phyloP scores from a whole-genome alignment of 495 filamentous ascomycete species.

The Cercophora samala region DNA sequence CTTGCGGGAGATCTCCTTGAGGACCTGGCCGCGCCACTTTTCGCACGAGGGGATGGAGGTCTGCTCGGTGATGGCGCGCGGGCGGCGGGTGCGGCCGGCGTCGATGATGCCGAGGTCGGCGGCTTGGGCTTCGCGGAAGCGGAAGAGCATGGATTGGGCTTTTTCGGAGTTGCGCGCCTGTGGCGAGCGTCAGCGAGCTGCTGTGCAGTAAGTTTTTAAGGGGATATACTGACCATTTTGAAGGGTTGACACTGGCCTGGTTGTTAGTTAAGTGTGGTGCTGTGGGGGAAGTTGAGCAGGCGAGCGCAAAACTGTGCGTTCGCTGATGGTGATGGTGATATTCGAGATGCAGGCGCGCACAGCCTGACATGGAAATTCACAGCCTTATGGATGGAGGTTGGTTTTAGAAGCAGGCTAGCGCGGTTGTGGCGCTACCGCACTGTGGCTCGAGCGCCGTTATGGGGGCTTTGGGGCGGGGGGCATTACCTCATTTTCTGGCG shows the following conservation, averaged over 20 bases:
- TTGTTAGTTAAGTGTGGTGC: neutral
- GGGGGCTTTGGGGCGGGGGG: neutral
- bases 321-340: neutral
- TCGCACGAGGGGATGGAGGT: conserved; percentile 83
- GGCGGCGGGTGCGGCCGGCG: conserved; percentile 81
- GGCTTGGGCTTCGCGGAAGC: conserved; percentile 96
- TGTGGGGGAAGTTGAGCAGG: neutral
- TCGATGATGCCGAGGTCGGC: conserved; percentile 95
- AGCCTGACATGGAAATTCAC: conserved; percentile 19
- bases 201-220: neutral
- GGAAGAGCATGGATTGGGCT: conserved; percentile 99
- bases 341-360: neutral
- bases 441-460: conserved; percentile 9
- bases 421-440: conserved; percentile 1
- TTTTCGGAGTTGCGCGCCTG: conserved; percentile 85
- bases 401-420: conserved; percentile 1
- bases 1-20: conserved; percentile 96
- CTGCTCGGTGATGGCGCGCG: conserved; percentile 82
- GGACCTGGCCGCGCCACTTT: conserved; percentile 96
- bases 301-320: neutral
- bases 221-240: conserved; percentile 11
- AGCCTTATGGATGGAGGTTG: conserved; percentile 16
- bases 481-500: no score
- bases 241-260: neutral
- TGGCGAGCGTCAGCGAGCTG: conserved; percentile 13